phyloP scores from a whole-genome alignment of 495 filamentous ascomycete species.

The Penicillium pancosmium region DNA sequence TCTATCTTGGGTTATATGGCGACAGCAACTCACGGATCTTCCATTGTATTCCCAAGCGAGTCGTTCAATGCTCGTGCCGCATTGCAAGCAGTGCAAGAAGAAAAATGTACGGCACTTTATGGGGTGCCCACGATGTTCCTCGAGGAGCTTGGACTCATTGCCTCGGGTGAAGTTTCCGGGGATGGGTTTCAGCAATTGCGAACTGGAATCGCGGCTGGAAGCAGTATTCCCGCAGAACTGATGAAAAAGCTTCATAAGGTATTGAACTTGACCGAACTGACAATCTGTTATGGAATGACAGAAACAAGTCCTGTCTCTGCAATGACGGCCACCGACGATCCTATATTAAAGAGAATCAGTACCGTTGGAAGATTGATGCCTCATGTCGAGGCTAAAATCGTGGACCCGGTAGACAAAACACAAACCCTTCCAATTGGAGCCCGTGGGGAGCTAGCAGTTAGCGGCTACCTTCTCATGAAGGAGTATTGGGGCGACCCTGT shows the following conservation, averaged over 20 bases:
- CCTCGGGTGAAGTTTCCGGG: constrained; percentile 51
- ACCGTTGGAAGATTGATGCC: constrained; percentile 80
- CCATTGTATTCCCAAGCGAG: constrained; percentile 84
- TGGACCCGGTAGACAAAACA: constrained; percentile 60
- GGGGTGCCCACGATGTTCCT: constrained; percentile 97
- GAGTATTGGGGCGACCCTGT: constrained; percentile 79
- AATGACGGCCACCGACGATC: constrained; percentile 87
- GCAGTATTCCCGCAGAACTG: constrained; percentile 76
- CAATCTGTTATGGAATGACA: constrained; percentile 99
- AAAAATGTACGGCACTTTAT: constrained; percentile 82
- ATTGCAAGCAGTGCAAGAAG: constrained; percentile 70
- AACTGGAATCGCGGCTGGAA: constrained; percentile 93
- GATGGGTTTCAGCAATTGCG: constrained; percentile 69
- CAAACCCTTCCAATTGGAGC: constrained; percentile 63
- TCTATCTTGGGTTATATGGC: constrained; percentile 92
- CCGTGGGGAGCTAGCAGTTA: constrained; percentile 79
- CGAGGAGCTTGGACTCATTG: constrained; percentile 76
- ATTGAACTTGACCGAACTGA: constrained; percentile 82
- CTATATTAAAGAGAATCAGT: constrained; percentile 74
- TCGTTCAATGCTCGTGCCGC: constrained; percentile 81
- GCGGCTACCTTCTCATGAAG: constrained; percentile 88
- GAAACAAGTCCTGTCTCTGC: constrained; percentile 90
- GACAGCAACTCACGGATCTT: constrained; percentile 81
- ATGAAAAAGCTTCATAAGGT: constrained; percentile 77
- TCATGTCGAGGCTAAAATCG: constrained; percentile 84